These are phyloP conservation scores for Agrocybe chaxingu DNA, from an alignment of 768 basidiomycete species.

Conservation along the genomic window DNA sequence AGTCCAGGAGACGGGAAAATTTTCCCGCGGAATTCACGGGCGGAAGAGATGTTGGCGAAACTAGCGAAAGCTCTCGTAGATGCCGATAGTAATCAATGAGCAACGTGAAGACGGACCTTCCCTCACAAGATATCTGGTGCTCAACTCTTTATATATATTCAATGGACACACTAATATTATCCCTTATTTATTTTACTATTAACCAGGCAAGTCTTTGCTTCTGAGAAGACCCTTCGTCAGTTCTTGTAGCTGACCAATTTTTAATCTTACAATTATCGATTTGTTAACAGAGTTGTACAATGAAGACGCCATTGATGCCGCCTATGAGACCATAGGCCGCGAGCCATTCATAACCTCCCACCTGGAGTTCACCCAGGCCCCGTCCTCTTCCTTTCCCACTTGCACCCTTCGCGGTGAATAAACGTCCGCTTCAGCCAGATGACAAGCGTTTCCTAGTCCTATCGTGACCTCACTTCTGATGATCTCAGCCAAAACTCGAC, in stretches of 20 bases:
- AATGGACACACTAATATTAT: not conserved
- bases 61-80: slow-evolving; percentile 62
- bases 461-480: too few relatives aligned
- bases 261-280: not conserved
- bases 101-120: not conserved
- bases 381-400: too few relatives aligned
- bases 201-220: slow-evolving; percentile 2
- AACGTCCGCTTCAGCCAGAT: too few relatives aligned
- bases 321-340: too few relatives aligned
- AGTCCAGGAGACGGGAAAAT: slow-evolving; percentile 65
- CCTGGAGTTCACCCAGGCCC: too few relatives aligned
- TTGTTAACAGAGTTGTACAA: too few relatives aligned
- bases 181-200: not conserved
- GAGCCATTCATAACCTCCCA: too few relatives aligned
- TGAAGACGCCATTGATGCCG: too few relatives aligned
- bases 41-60: slow-evolving; percentile 63
- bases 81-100: slow-evolving; percentile 45
- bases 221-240: not conserved
- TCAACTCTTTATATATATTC: not conserved
- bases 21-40: slow-evolving; percentile 66
- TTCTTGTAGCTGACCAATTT: not conserved
- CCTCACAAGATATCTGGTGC: not conserved
- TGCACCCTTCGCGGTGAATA: too few relatives aligned
- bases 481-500: too few relatives aligned
- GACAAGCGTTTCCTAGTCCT: too few relatives aligned